Evolutionary conservation across 2,329 filamentous ascomycete species (phyloP), one percentile per base, ranked within the genome.

Genomic region (Ceratocystis albifundus): DNA sequence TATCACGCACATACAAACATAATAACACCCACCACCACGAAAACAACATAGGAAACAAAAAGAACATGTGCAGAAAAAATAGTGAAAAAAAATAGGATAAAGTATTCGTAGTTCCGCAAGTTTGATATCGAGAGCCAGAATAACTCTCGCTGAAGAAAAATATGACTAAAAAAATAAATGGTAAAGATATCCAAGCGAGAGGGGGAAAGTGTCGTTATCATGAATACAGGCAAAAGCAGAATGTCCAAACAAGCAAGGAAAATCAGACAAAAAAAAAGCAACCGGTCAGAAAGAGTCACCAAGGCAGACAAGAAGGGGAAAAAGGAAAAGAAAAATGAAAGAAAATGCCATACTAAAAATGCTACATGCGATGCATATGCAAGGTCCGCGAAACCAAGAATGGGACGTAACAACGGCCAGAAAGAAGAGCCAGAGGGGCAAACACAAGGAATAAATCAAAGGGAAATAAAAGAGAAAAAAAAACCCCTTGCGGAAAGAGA

Each of bases 91-190:
- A 57, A 30, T 12, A 44, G 1, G 15, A 65, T 25, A 15, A 20
- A 55, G 15, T 41, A 22, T 25, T 36, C 8, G 28, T 59, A n/a
- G 28, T 25, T 10, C 17, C 2, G 25, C 45, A 30, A 53, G 50
- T 44, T 65, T 32, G 57, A 28, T 45, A 65, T 50, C 46, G 32
- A 65, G 36, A 32, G 8, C 15, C 25, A 59, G 30, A n/a, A 41
- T 41, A 12, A 48, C 50, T 61, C 46, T 59, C 41, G 32, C 41
- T 44, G 15, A 22, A 66, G 59, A 48, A 66, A 53, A 7, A 62
- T 61, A 63, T 64, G 20, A 61, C 62, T 41, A 50, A 64, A 68
- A 68, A 53, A 48, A 28, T 67, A 67, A 28, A 66, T 22, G 64
- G 53, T 48, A 63, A 28, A 57, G 61, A 62, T 61, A 46, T 67